Conservation (phyloP, 352 stramenopile genomes). For the Globisporangium megalacanthum region DNA sequence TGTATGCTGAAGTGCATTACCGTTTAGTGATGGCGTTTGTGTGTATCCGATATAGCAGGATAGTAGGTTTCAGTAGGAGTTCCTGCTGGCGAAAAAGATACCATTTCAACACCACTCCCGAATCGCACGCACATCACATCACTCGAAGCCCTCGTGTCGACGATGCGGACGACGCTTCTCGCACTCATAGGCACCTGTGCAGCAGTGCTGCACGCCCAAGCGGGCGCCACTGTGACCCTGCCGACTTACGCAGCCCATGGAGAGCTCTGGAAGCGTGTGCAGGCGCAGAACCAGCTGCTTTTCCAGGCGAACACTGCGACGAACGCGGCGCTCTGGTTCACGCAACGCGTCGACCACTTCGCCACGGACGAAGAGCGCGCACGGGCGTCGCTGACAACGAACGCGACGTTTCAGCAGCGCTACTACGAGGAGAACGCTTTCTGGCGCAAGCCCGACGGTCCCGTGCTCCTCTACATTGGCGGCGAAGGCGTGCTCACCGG, state of each 20-base stretch:
- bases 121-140: no score
- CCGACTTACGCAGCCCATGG: slow-evolving; percentile 41
- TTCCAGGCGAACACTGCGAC: slow-evolving; percentile 22
- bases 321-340: slow-evolving; percentile 51
- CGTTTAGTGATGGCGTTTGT: no score
- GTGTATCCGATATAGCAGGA: no score
- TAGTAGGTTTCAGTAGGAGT: no score
- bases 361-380: background rate
- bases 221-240: slow-evolving; percentile 15
- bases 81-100: no score
- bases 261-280: slow-evolving; percentile 44
- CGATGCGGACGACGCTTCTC: no score
- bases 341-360: slow-evolving; percentile 68
- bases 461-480: slow-evolving; percentile 84
- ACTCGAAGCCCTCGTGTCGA: no score
- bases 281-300: slow-evolving; percentile 41
- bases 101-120: no score
- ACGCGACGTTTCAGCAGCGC: slow-evolving; percentile 61
- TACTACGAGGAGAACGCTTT: slow-evolving; percentile 71
- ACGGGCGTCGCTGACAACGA: background rate
- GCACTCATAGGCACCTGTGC: background rate
- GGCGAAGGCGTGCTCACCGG: slow-evolving; percentile 66
- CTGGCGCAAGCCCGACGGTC: slow-evolving; percentile 41
- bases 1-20: no score
- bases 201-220: background rate